Evolutionary conservation across 345 rosid genomes (phyloP), one percentile per base, ranked within the genome.

Genomic region (Physaria fendleri): DNA sequence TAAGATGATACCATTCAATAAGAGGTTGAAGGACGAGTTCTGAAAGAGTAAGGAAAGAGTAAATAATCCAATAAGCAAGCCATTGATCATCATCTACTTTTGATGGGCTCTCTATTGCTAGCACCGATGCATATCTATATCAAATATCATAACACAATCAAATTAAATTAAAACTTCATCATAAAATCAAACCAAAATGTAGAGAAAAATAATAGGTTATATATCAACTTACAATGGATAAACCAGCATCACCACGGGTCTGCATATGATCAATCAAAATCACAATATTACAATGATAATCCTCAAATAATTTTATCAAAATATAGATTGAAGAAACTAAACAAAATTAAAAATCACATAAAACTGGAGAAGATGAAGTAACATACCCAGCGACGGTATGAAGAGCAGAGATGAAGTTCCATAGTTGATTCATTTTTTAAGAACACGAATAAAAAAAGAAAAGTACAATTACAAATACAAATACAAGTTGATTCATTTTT

Each of bases 31-130:
- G n/a, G n/a, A n/a, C n/a, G n/a, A n/a, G n/a, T n/a, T n/a, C n/a
- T n/a, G n/a, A n/a, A n/a, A n/a, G n/a, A n/a, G n/a, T n/a, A n/a
- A n/a, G n/a, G n/a, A n/a, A n/a, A n/a, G n/a, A n/a, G n/a, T n/a
- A n/a, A n/a, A n/a, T n/a, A n/a, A n/a, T n/a, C n/a, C n/a, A n/a
- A n/a, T n/a, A n/a, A n/a, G 95, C 93, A 55, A 90, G 95, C 97
- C 97, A 90, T 71, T 90, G 97, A 53, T 90, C 78, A 33, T 90
- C 89, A 23, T 86, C 95, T 33, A 42, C 77, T 70, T 72, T 81
- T 3, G 83, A 52, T n/a, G 85, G 54, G 43, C 80, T 86, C 71
- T 87, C 97, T 70, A 90, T 82, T 32, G 93, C 90, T 28, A 81
- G 38, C 40, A 90, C 84, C 3, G 95, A 87, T 5, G 93, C 95